phyloP scores from a whole-genome alignment of 2,329 filamentous ascomycete species.

The Neonectria hederae region DNA sequence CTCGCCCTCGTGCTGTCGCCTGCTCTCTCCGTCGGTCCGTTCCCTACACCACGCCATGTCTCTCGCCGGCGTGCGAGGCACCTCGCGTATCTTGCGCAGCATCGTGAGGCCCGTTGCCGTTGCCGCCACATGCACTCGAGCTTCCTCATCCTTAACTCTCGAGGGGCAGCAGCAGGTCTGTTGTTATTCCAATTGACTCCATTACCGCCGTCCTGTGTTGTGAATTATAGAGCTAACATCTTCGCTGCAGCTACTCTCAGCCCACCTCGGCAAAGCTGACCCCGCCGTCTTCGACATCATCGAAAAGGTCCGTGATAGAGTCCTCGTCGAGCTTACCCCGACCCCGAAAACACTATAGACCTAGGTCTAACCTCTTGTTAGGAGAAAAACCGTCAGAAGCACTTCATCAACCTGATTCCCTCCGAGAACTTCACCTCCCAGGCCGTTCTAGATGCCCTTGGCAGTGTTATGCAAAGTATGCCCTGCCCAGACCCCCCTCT shows the following conservation, averaged over 20 bases:
- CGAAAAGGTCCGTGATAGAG: conserved; percentile 73
- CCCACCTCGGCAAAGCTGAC: conserved; percentile 84
- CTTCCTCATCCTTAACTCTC: conserved; percentile 57
- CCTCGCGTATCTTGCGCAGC: conserved; percentile 58
- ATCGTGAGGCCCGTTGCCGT: conserved; percentile 46
- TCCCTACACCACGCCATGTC: conserved; percentile 53
- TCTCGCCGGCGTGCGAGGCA: conserved; percentile 57
- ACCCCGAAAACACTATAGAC: neutral
- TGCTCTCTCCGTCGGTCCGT: conserved; percentile 2
- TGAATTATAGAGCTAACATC: conserved; percentile 28
- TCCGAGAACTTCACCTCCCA: conserved; percentile 97
- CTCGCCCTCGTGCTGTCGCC: neutral
- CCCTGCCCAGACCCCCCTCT: neutral
- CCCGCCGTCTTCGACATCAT: conserved; percentile 89
- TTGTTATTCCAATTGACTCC: conserved; percentile 25
- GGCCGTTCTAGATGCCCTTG: conserved; percentile 88
- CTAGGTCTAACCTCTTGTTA: conserved; percentile 48
- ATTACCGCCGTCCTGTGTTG: conserved; percentile 9
- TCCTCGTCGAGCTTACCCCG: neutral
- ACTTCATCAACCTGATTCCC: conserved; percentile 97
- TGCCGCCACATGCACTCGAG: conserved; percentile 40
- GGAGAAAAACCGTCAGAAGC: conserved; percentile 96
- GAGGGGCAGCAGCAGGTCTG: conserved; percentile 70
- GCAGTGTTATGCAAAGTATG: conserved; percentile 94
- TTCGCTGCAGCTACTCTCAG: conserved; percentile 74